A percentile compares a stretch with the other conserved stretches of the same genome.
Conservation (phyloP, 148 eudicot species). For the Chenopodium formosanum region DNA sequence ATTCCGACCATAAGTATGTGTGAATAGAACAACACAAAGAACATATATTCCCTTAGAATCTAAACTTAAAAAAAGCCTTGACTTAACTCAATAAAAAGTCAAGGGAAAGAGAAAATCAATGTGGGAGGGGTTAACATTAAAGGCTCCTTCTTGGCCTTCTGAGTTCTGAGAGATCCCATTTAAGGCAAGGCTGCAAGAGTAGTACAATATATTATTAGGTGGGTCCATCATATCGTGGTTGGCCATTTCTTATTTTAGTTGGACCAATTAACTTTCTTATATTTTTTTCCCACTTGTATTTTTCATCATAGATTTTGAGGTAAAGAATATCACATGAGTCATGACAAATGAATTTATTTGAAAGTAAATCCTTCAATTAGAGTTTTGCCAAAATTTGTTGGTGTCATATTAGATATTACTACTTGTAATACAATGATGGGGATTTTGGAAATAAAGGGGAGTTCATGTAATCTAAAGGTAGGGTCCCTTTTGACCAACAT, state of each 20-base stretch:
- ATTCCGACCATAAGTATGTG: constrained; percentile 20
- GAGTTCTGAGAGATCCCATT: constrained; percentile 10
- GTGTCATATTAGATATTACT: constrained; percentile 8
- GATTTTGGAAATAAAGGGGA: neutral
- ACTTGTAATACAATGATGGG: constrained; percentile 13
- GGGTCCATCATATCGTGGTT: constrained; percentile 29
- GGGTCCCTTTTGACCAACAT: neutral
- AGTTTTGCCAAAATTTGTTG: neutral
- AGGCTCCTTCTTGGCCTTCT: neutral
- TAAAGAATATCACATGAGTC: neutral
- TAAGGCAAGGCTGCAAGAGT: constrained; percentile 15
- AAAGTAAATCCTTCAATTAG: neutral
- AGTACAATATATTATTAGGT: constrained; percentile 22
- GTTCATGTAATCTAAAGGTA: neutral
- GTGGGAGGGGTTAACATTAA: neutral
- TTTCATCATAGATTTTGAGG: constrained; percentile 1
- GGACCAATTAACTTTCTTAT: constrained; percentile 11
- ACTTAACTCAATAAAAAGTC: neutral
- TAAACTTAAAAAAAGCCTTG: constrained; percentile 12
- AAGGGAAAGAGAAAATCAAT: neutral
- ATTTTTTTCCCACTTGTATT: constrained; percentile 15
- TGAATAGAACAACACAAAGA: constrained; percentile 21
- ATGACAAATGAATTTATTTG: neutral
- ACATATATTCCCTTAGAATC: constrained; percentile 23
- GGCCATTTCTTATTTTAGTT: constrained; percentile 26